These are phyloP conservation scores for Punica granatum DNA, from an alignment of 345 rosid species.

Conservation along the genomic window DNA sequence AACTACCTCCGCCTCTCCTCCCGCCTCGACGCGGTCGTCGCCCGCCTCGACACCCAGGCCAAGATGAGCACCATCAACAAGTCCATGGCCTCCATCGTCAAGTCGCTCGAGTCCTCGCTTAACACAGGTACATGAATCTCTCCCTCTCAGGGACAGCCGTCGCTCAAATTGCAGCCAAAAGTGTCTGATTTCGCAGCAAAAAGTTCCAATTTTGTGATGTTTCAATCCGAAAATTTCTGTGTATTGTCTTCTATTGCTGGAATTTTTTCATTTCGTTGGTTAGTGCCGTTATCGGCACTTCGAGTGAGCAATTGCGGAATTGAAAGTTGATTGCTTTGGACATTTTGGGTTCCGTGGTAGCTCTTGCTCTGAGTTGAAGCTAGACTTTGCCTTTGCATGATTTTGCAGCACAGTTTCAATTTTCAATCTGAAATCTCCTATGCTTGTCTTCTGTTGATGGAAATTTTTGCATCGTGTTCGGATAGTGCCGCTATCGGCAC, in stretches of 20 bases:
- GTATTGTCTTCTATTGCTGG: background rate
- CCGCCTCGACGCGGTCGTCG: constrained; percentile 91
- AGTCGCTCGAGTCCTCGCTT: constrained; percentile 87
- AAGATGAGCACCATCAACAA: constrained; percentile 70
- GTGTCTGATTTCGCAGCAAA: background rate
- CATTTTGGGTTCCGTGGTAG: background rate
- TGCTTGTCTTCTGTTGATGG: too few species aligned
- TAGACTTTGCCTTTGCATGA: background rate
- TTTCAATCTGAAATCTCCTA: too few species aligned
- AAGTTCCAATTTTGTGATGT: background rate
- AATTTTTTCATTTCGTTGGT: background rate
- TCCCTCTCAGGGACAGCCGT: background rate
- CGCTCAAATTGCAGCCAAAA: background rate
- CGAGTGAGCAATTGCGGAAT: background rate
- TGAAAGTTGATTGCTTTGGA: background rate
- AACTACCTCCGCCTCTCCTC: constrained; percentile 90
- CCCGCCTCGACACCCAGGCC: constrained; percentile 91
- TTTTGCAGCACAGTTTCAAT: too few species aligned
- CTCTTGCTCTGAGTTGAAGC: background rate
- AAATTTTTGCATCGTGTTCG: too few species aligned
- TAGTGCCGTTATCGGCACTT: background rate
- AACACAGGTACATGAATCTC: constrained; percentile 46
- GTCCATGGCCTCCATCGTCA: constrained; percentile 82
- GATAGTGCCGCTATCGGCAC: too few species aligned
- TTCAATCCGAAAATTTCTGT: background rate